These are phyloP conservation scores for Candida methanosorbosa DNA, from an alignment of 805 yeast genomes.

Conservation along the genomic window DNA sequence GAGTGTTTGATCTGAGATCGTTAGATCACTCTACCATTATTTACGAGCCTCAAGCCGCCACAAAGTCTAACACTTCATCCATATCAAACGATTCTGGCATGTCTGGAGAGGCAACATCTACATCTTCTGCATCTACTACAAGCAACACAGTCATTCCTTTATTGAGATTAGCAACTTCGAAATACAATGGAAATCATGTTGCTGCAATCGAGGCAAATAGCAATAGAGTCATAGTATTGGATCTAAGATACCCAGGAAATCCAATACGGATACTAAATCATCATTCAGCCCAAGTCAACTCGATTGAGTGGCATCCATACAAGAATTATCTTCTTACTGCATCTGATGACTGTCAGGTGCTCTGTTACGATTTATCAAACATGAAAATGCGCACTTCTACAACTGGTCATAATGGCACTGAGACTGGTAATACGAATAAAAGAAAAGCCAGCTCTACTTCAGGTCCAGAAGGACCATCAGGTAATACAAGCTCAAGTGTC, in stretches of 20 bases:
- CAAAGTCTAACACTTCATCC: background rate
- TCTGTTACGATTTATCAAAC: constrained; percentile 54
- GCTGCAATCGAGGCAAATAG: constrained; percentile 77
- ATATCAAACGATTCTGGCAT: background rate
- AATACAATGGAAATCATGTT: constrained; percentile 70
- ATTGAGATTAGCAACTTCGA: constrained; percentile 68
- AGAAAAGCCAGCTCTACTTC: background rate
- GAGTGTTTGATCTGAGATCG: constrained; percentile 84
- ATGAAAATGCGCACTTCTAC: constrained; percentile 4
- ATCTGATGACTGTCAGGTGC: constrained; percentile 65
- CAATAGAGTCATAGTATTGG: constrained; percentile 59
- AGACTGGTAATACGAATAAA: background rate
- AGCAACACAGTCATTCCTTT: constrained; percentile 20
- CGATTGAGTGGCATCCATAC: constrained; percentile 78
- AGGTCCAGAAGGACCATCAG: background rate
- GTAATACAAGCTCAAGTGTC: too few species aligned
- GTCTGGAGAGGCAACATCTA: background rate
- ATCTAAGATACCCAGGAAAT: constrained; percentile 79
- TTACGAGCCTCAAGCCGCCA: constrained; percentile 56
- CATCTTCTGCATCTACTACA: background rate
- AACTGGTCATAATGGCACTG: background rate
- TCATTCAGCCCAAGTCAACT: constrained; percentile 60
- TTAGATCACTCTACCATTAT: constrained; percentile 92
- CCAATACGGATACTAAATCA: constrained; percentile 68
- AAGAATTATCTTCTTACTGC: constrained; percentile 55